These are phyloP conservation scores for Triticum aestivum DNA, from an alignment of 176 grass and related monocot genomes.

Conservation along the genomic window IWGSC_CS_RefSeq_v2.1 NC_057802.1:245729342-245729841, in stretches of 20 bases:
- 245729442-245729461: conserved; percentile 50
- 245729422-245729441: conserved; percentile 42
- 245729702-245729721: background rate
- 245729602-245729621: conserved; percentile 37
- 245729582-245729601: conserved; percentile 89
- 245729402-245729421: conserved; percentile 45
- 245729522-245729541: conserved; percentile 79
- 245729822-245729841: conserved; percentile 3
- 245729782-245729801: background rate
- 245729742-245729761: background rate
- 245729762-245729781: background rate
- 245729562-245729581: conserved; percentile 95
- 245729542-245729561: conserved; percentile 89
- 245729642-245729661: background rate
- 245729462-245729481: conserved; percentile 45
- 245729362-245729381: conserved; percentile 41
- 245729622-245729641: background rate
- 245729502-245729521: conserved; percentile 78
- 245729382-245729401: conserved; percentile 24
- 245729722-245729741: background rate
- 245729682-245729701: background rate
- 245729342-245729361: conserved; percentile 38
- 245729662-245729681: conserved; percentile 20
- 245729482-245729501: conserved; percentile 65
- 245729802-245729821: conserved; percentile 8